Evolutionary conservation across 768 basidiomycete genomes (phyloP), one percentile per base, ranked within the genome.

Genomic region (Kwoniella bestiolae): DNA sequence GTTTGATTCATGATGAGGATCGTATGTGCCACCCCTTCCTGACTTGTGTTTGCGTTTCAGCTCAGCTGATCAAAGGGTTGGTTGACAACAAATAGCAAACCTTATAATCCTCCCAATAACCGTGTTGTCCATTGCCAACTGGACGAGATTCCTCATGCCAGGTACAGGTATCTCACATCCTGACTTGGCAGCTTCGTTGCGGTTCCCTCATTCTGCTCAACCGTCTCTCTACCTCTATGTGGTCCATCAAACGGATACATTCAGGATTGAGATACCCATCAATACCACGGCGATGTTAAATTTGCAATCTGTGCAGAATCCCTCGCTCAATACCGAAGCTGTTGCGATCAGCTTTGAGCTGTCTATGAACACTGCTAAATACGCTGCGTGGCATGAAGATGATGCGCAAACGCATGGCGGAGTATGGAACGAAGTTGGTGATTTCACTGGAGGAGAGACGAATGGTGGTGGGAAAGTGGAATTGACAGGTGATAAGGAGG

Each of bases 71-170:
- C 16, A 53, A 14, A n/a, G 11, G 3, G 5, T 34, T 9, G 11
- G n/a, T n/a, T n/a, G n/a, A n/a, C n/a, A n/a, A n/a, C n/a, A n/a
- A 35, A 4, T 31, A 72, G 72, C 52, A 47, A 29, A 59, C 28
- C 61, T 75, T n/a, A 45, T 57, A n/a, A 28, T 75, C 14, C 26
- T 75, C 8, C 74, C 73, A 3, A 68, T 75, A 41, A 52, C 73
- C 12, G 72, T 77, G 31, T 50, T 77, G 31, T 68, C 70, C 23
- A 70, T 77, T 23, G 46, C 60, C 18, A 55, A 60, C 5, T 77
- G 76, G 76, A 73, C 70, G 3, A 69, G 76, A 26, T 75, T 77
- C 63, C 63, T 75, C n/a, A 65, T 53, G 56, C 73, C 74, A 12
- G 76, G 73, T 2, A 56, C 41, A 2, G 63, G 66, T 12, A 44